Base-by-base conservation (phyloP, 768 basidiomycete genomes). In the Stropharia rugosoannulata region DNA sequence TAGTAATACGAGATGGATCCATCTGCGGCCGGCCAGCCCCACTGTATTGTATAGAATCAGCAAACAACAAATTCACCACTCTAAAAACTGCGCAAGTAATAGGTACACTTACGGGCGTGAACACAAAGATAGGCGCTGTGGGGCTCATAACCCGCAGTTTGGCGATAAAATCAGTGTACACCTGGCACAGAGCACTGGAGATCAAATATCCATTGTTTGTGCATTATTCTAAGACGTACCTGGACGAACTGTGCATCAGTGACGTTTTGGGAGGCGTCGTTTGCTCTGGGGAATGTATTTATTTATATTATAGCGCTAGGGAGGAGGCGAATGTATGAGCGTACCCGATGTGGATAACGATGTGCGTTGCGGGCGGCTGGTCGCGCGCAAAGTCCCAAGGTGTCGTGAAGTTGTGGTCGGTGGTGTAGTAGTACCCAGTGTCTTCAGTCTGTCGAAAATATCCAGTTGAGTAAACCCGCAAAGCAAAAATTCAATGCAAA, bases 371-470 rank as follows among this genome's bases (percentile, higher is more conserved):
- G 0, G 69, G 56, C 8, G 80, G 80, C 3, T 64, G 60, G 57
- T 86, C 82, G 3, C 73, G 69, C 3, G 64, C 56, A 60, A 86
- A 84, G 59, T 84, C 62, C 82, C 82, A 85, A 3, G 80, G 77
- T 1, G 83, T 84, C 3, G 81, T 84, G 66, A 72, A 84, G 64
- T 84, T 84, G 67, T 85, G 83, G 61, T 83, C 79, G 13, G 71
- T 68, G 0, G 77, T 80, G 62, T 78, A 79, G 61, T 72, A 80
- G 59, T 73, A 84, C 0, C 81, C 80, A 2, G 78, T 81, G 59
- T 85, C 81, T 64, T 84, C 82, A 1, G 81, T 83, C 80, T 83
- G 49, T 32, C 3, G 35, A 49, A 40, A 22, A 27, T 16, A 47
- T 29, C 36, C 6, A 2, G 36, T 22, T 41, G 5, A 37, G 3